These are phyloP conservation scores for Malus asiatica DNA, from an alignment of 306 rosid genomes.

Conservation along the genomic window DNA sequence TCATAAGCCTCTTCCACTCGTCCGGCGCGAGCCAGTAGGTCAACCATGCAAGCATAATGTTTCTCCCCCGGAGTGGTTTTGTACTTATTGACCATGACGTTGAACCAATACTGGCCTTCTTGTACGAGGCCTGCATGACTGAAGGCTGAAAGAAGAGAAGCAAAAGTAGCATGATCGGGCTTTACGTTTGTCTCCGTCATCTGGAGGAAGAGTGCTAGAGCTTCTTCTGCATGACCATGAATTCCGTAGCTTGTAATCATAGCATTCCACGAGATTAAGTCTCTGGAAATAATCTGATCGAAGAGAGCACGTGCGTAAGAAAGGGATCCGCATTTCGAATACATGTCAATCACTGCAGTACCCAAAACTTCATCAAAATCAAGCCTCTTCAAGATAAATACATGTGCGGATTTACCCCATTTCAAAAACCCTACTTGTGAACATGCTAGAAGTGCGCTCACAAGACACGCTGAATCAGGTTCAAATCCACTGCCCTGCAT, in stretches of 20 bases:
- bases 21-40: constrained; percentile 40
- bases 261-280: constrained; percentile 34
- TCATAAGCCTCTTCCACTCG: constrained; percentile 35
- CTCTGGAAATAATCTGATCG: constrained; percentile 24
- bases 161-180: constrained; percentile 47
- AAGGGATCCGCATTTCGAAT: constrained; percentile 42
- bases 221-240: constrained; percentile 40
- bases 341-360: constrained; percentile 42
- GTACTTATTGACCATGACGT: constrained; percentile 26
- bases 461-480: constrained; percentile 28
- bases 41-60: constrained; percentile 45
- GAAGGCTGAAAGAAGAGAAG: constrained; percentile 42
- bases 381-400: constrained; percentile 23
- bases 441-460: constrained; percentile 35
- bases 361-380: constrained; percentile 26
- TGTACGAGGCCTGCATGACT: constrained; percentile 44
- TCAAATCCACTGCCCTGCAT: constrained; percentile 31
- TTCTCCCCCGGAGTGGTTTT: constrained; percentile 30
- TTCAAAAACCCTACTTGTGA: constrained; percentile 33
- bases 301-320: constrained; percentile 30
- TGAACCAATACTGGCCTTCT: constrained; percentile 38
- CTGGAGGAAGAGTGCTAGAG: constrained; percentile 32
- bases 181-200: constrained; percentile 19
- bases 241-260: constrained; percentile 42
- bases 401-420: constrained; percentile 38